phyloP scores from a whole-genome alignment of 2,329 filamentous ascomycete genomes.

The Penicillium expansum region DNA sequence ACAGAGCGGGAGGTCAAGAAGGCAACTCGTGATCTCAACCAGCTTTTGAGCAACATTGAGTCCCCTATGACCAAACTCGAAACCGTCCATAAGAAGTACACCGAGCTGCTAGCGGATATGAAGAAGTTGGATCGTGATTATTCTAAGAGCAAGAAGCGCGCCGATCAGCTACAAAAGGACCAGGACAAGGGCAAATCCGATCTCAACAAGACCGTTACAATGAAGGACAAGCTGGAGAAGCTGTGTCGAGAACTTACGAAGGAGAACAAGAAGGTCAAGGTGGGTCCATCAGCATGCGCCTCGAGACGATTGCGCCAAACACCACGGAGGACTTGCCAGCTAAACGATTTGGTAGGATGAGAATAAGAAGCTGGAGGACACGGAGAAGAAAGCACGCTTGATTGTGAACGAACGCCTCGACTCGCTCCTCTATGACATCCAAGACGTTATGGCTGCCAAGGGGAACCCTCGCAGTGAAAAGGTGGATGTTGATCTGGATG shows the following conservation, averaged over 20 bases:
- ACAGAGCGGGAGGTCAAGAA: slow-evolving; percentile 91
- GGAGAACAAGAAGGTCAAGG: slow-evolving; percentile 98
- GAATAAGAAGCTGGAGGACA: slow-evolving; percentile 86
- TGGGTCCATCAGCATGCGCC: slow-evolving; percentile 41
- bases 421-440: slow-evolving; percentile 75
- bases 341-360: slow-evolving; percentile 62
- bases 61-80: slow-evolving; percentile 90
- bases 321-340: slow-evolving; percentile 2
- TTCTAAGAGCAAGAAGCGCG: slow-evolving; percentile 91
- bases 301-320: not conserved
- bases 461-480: slow-evolving; percentile 77
- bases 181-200: slow-evolving; percentile 87
- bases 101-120: slow-evolving; percentile 89
- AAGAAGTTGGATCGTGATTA: slow-evolving; percentile 93
- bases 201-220: slow-evolving; percentile 79
- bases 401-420: slow-evolving; percentile 84
- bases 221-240: slow-evolving; percentile 97
- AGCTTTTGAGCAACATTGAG: slow-evolving; percentile 82
- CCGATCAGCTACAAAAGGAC: slow-evolving; percentile 92
- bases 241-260: slow-evolving; percentile 89
- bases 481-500: slow-evolving; percentile 83
- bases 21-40: slow-evolving; percentile 84
- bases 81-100: slow-evolving; percentile 83
- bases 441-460: slow-evolving; percentile 83
- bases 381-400: slow-evolving; percentile 75